Conservation (phyloP, 202 grass and related monocot species). For the Miscanthus sacchariflorus region DNA sequence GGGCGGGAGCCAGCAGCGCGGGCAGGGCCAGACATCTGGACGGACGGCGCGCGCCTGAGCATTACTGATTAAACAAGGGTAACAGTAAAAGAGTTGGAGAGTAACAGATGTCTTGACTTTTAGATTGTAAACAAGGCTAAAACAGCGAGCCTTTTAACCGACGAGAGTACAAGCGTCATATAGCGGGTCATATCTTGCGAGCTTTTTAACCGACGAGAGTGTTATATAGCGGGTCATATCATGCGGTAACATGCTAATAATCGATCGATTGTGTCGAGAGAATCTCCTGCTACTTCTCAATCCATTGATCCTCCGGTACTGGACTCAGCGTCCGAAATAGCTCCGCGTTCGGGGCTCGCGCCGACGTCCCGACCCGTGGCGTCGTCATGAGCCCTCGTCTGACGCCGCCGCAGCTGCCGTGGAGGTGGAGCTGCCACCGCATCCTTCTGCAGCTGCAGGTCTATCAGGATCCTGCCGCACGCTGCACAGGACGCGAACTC, state of each 20-base stretch:
- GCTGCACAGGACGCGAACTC: slow-evolving; percentile 38
- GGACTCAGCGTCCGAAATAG: slow-evolving; percentile 42
- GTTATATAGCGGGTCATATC: too few species aligned
- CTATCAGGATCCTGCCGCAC: slow-evolving; percentile 51
- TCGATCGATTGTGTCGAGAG: neutral
- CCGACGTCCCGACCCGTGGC: neutral
- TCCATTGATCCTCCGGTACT: neutral
- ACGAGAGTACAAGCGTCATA: neutral
- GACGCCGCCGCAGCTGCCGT: neutral
- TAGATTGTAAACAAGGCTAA: neutral
- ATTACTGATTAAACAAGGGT: neutral
- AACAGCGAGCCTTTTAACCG: neutral
- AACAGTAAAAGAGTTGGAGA: neutral
- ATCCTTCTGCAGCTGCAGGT: neutral
- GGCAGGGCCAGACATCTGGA: too few species aligned
- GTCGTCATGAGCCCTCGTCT: neutral
- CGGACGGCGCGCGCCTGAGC: too few species aligned
- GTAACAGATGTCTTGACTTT: neutral
- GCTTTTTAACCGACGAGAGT: too few species aligned
- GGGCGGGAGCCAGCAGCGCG: too few species aligned
- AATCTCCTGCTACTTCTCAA: neutral
- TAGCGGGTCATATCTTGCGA: neutral
- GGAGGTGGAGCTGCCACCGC: neutral
- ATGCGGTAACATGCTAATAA: neutral
- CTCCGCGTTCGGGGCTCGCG: neutral